These are phyloP conservation scores for Bruguiera gymnorhiza DNA, from an alignment of 345 rosid species.

Conservation along the genomic window DNA sequence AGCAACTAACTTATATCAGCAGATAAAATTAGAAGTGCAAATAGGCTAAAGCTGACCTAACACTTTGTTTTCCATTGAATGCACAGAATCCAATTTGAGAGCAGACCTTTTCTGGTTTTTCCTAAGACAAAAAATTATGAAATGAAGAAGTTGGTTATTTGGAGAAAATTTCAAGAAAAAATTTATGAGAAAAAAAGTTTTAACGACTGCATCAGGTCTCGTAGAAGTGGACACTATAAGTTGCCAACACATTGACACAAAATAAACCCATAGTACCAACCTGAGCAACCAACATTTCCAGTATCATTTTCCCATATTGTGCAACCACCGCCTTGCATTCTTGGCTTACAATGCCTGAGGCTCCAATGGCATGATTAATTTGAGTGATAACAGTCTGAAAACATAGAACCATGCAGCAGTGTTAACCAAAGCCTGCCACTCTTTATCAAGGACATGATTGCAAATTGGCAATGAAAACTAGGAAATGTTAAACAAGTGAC, in stretches of 20 bases:
- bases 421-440: neutral
- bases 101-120: constrained; percentile 26
- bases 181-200: neutral
- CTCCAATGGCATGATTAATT: constrained; percentile 35
- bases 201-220: neutral
- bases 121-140: constrained; percentile 4
- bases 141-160: neutral
- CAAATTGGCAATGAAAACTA: neutral
- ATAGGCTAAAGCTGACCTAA: constrained; percentile 19
- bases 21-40: no score
- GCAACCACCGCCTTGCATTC: constrained; percentile 31
- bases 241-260: neutral
- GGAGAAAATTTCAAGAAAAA: neutral
- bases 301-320: constrained; percentile 28
- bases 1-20: neutral
- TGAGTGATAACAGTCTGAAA: constrained; percentile 30
- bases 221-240: neutral
- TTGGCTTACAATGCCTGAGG: constrained; percentile 31
- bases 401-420: constrained; percentile 1
- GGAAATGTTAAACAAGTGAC: neutral
- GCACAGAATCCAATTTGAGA: constrained; percentile 30
- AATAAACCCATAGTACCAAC: constrained; percentile 9
- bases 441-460: neutral
- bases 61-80: constrained; percentile 18
- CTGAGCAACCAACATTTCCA: constrained; percentile 29